Percentiles rank a stretch among this genome's conserved stretches.
phyloP scores from a whole-genome alignment of 2,329 filamentous ascomycete genomes.

The Nothopassalora personata region DNA sequence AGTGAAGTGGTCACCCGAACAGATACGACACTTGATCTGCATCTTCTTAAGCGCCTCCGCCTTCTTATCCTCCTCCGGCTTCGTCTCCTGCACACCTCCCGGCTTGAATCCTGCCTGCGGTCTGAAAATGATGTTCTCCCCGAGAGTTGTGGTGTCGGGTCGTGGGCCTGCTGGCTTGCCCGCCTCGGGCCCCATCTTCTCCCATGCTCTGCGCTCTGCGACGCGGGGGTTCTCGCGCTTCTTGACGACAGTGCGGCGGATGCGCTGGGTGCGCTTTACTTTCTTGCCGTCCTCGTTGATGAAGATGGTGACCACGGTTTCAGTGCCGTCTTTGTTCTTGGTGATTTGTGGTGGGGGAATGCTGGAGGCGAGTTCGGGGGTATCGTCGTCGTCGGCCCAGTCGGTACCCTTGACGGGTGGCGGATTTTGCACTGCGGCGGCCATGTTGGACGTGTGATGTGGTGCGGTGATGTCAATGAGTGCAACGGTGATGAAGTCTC shows the following conservation, averaged over 20 bases:
- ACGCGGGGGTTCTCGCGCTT: slow-evolving; percentile 97
- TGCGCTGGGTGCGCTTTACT: slow-evolving; percentile 93
- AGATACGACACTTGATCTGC: slow-evolving; percentile 99
- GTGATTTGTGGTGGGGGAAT: slow-evolving; percentile 85
- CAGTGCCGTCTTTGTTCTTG: slow-evolving; percentile 96
- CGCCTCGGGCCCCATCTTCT: slow-evolving; percentile 86
- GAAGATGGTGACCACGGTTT: slow-evolving; percentile 85
- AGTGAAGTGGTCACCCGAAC: slow-evolving; percentile 97
- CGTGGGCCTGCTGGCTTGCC: slow-evolving; percentile 79
- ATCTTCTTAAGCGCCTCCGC: slow-evolving; percentile 82
- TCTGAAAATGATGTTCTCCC: slow-evolving; percentile 97
- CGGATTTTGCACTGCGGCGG: slow-evolving; percentile 30
- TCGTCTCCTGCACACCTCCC: slow-evolving; percentile 70
- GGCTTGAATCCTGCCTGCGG: slow-evolving; percentile 92
- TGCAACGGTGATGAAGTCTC: neutral
- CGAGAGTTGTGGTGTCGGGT: slow-evolving; percentile 83
- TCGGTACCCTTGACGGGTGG: slow-evolving; percentile 51
- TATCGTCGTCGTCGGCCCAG: slow-evolving; percentile 85
- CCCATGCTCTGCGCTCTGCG: slow-evolving; percentile 86
- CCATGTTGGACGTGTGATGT: slow-evolving; percentile 20
- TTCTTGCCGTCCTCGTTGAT: slow-evolving; percentile 92
- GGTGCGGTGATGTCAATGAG: slow-evolving; percentile 2
- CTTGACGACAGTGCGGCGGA: slow-evolving; percentile 85
- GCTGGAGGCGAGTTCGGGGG: slow-evolving; percentile 70
- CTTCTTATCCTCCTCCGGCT: slow-evolving; percentile 64